Conservation (phyloP, 495 filamentous ascomycete genomes). For the Daldinia decipiens region DNA sequence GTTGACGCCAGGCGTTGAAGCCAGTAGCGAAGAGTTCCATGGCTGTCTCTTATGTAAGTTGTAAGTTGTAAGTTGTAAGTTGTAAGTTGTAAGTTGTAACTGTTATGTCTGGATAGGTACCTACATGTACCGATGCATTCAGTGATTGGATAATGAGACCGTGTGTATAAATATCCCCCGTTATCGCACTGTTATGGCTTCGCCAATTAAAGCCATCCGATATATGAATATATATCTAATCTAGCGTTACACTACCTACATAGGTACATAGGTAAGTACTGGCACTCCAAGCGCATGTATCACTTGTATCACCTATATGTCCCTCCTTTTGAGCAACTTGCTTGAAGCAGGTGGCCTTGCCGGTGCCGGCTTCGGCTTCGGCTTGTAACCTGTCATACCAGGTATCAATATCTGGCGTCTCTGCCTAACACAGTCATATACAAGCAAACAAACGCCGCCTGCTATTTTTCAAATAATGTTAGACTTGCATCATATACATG, state of each 20-base stretch:
- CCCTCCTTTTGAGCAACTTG: not conserved
- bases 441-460: not conserved
- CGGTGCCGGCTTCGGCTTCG: too few relatives aligned
- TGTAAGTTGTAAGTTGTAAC: not conserved
- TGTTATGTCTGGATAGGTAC: too few relatives aligned
- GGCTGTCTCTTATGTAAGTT: not conserved
- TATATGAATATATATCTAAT: constrained; percentile 27
- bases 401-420: constrained; percentile 7
- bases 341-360: constrained; percentile 19
- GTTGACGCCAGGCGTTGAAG: constrained; percentile 63
- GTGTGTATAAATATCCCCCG: not conserved
- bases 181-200: constrained; percentile 5
- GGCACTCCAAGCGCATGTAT: not conserved
- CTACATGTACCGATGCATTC: too few relatives aligned
- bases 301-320: not conserved
- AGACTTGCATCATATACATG: not conserved
- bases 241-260: constrained; percentile 16
- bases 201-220: constrained; percentile 22
- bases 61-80: not conserved
- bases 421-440: constrained; percentile 9
- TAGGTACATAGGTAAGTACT: too few relatives aligned
- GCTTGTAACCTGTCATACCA: not conserved
- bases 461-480: constrained; percentile 5
- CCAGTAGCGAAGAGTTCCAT: constrained; percentile 64
- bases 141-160: not conserved